Percentiles rank a stretch among this genome's conserved stretches.
These are phyloP conservation scores for Cynara cardunculus DNA, from an alignment of 129 eudicot species.

Conservation along the genomic window DNA sequence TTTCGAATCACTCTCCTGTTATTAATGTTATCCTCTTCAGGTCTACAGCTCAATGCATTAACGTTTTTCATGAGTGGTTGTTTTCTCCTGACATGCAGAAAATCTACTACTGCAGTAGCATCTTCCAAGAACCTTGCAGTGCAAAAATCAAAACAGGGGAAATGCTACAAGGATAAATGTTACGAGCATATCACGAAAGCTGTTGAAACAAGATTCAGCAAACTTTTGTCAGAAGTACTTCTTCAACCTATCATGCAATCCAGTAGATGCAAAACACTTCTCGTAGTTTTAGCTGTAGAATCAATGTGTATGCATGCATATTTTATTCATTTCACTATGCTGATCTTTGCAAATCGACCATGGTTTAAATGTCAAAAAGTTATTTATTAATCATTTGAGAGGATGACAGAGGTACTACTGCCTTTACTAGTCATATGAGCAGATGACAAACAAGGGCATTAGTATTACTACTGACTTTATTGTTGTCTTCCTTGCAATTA, in stretches of 20 bases:
- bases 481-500: not conserved
- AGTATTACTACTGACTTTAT: not conserved
- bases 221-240: slow-evolving; percentile 71
- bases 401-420: not conserved
- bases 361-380: not conserved
- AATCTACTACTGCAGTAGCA: slow-evolving; percentile 40
- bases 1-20: not conserved
- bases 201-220: slow-evolving; percentile 75
- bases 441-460: not conserved
- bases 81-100: slow-evolving; percentile 39
- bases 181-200: slow-evolving; percentile 81
- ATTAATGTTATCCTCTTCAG: not conserved
- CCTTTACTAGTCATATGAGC: not conserved
- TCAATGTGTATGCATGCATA: slow-evolving; percentile 2
- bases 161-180: slow-evolving; percentile 94
- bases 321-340: not conserved
- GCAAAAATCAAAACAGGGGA: slow-evolving; percentile 80
- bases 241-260: slow-evolving; percentile 16
- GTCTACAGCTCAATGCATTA: not conserved
- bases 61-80: not conserved
- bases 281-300: not conserved
- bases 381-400: not conserved
- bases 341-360: not conserved
- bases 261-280: not conserved
- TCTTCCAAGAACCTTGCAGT: slow-evolving; percentile 66